phyloP scores from a whole-genome alignment of 2,329 filamentous ascomycete species.

The Xylaria sp. region DNA sequence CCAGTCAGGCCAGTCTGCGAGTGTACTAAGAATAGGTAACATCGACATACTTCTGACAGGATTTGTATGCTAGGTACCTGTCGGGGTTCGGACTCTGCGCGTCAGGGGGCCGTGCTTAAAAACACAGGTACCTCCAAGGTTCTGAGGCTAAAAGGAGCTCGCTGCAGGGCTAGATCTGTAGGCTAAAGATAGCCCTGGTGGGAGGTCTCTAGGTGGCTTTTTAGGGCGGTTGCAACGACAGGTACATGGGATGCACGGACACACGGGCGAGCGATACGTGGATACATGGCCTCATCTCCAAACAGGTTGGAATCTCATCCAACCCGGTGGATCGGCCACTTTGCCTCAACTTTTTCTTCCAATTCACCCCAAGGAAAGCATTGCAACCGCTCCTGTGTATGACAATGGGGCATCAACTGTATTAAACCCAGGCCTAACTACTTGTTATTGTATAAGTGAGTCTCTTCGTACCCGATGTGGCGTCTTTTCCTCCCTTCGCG shows the following conservation, averaged over 20 bases:
- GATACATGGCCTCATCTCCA: constrained; percentile 17
- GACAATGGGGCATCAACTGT: constrained; percentile 32
- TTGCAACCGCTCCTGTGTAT: constrained; percentile 19
- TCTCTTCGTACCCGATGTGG: constrained; percentile 7
- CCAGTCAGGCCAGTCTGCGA: too few species aligned
- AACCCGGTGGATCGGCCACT: constrained; percentile 29
- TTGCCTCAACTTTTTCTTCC: constrained; percentile 22
- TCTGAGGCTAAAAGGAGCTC: neutral
- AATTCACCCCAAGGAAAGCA: neutral
- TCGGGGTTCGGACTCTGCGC: neutral
- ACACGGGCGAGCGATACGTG: neutral
- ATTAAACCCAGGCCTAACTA: constrained; percentile 27
- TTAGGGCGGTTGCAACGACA: neutral
- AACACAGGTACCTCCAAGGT: neutral
- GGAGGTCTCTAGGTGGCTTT: neutral
- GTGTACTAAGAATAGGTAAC: too few species aligned
- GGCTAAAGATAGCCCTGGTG: too few species aligned
- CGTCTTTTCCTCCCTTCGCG: neutral
- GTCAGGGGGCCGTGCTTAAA: neutral
- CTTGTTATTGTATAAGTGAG: constrained; percentile 35
- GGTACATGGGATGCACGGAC: neutral
- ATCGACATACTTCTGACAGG: too few species aligned
- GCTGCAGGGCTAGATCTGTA: neutral
- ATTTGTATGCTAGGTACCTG: neutral
- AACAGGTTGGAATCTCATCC: constrained; percentile 18